phyloP scores from a whole-genome alignment of 2,329 filamentous ascomycete genomes.

The Ophidiomyces ophidiicola region DNA sequence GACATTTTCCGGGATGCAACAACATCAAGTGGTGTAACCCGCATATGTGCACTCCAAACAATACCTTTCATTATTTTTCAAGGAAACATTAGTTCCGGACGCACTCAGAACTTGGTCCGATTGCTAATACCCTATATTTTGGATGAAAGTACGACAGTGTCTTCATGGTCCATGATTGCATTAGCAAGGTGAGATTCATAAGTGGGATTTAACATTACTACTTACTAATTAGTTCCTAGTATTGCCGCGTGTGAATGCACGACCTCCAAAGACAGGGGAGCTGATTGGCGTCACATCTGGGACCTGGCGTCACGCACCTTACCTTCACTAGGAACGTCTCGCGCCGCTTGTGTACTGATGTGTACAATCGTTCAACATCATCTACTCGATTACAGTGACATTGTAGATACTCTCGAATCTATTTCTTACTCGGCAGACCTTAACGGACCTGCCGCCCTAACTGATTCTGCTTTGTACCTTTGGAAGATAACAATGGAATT shows the following conservation, averaged over 20 bases:
- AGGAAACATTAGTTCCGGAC: conserved; percentile 38
- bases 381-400: conserved; percentile 54
- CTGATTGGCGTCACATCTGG: conserved; percentile 62
- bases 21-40: conserved; percentile 28
- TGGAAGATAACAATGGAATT: conserved; percentile 58
- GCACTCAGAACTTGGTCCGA: conserved; percentile 45
- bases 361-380: conserved; percentile 52
- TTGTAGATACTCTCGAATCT: conserved; percentile 57
- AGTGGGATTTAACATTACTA: background rate
- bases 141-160: conserved; percentile 55
- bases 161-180: conserved; percentile 77
- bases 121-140: conserved; percentile 48
- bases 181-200: conserved; percentile 55
- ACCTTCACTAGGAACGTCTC: conserved; percentile 56
- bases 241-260: conserved; percentile 26
- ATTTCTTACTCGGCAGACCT: conserved; percentile 67
- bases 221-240: conserved; percentile 18
- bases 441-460: conserved; percentile 63
- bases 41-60: conserved; percentile 43
- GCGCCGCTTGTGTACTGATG: conserved; percentile 65
- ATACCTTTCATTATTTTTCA: conserved; percentile 41
- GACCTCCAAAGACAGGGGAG: conserved; percentile 31
- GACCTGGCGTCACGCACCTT: conserved; percentile 59
- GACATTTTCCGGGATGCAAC: conserved; percentile 28
- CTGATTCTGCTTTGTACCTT: conserved; percentile 65